phyloP scores from a whole-genome alignment of 1,284 basidiomycete genomes.

The Ceratobasidium sp. region DNA sequence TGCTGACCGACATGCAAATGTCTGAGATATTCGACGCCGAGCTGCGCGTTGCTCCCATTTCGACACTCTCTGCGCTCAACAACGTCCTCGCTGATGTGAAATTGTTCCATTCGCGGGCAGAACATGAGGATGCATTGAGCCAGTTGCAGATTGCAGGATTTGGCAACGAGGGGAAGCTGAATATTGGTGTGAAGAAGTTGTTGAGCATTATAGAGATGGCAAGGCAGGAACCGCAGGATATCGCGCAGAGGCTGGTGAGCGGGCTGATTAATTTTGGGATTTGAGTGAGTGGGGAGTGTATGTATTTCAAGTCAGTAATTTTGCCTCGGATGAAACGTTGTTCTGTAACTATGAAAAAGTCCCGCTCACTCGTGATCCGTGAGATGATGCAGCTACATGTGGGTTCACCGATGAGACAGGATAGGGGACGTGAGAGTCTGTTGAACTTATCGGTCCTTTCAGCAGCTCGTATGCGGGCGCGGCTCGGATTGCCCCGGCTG shows the following conservation, averaged over 20 bases:
- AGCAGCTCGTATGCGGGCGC: conserved; percentile 29
- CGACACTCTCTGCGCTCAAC: conserved; percentile 78
- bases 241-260: conserved; percentile 77
- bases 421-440: conserved; percentile 25
- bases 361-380: conserved; percentile 8
- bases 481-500: conserved; percentile 26
- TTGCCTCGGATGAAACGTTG: neutral
- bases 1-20: conserved; percentile 92
- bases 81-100: conserved; percentile 86
- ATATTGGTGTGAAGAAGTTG: conserved; percentile 95
- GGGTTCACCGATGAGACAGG: too few species aligned
- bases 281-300: conserved; percentile 15
- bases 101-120: conserved; percentile 75
- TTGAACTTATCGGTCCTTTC: conserved; percentile 3
- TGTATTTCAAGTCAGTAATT: neutral
- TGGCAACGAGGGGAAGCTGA: conserved; percentile 68
- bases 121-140: conserved; percentile 71
- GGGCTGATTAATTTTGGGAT: conserved; percentile 71
- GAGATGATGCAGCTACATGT: neutral
- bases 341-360: neutral
- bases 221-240: conserved; percentile 88
- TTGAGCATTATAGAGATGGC: conserved; percentile 97
- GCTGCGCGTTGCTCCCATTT: conserved; percentile 86
- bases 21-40: conserved; percentile 91
- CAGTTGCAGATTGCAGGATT: conserved; percentile 85